Evolutionary conservation across 306 rosid genomes (phyloP), one percentile per base, ranked within the genome.

Genomic region (Quercus variabilis): DNA sequence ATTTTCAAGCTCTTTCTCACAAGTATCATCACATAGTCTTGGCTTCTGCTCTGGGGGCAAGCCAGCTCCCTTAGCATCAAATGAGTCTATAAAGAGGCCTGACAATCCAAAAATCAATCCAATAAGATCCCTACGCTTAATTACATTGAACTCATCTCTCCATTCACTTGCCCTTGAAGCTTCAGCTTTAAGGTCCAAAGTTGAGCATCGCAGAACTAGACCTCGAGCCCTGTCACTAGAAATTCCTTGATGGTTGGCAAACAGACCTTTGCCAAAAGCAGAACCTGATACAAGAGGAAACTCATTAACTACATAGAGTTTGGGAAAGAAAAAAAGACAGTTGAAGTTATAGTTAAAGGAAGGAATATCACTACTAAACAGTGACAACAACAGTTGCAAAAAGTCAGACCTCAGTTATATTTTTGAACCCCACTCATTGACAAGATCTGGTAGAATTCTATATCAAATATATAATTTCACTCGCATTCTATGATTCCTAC

Each of bases 1-100:
- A 94, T 94, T 94, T 94, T 94, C 99, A 87, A 94, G 97, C 89
- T 92, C 93, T 71, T 78, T 87, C 91, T 91, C 97, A 79, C 99
- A 94, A 79, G 85, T 57, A 5, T 75, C 85, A 56, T 92, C 97
- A 71, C 97, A 94, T 11, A 94, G 86, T 82, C 70, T 89, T 14
- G 97, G 97, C 83, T 94, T 94, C 35, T 94, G 85, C 82, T 94
- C 97, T 0, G 90, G 93, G 14, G 99, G 99, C 87, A 94, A 84
- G 71, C 99, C 99, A 87, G 99, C 97, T 77, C 89, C 99, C 43
- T 78, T 85, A 55, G 90, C 92, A 31, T 81, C 85, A 68, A 85
- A 71, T 65, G 92, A 79, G 77, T 77, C 71, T 5, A 78, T 55
- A 57, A 92, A 84, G 78, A 90, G 79, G 69, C 90, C 74, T 14